Conservation (phyloP, 805 yeast species). For the Cyberlindnera veronae region DNA sequence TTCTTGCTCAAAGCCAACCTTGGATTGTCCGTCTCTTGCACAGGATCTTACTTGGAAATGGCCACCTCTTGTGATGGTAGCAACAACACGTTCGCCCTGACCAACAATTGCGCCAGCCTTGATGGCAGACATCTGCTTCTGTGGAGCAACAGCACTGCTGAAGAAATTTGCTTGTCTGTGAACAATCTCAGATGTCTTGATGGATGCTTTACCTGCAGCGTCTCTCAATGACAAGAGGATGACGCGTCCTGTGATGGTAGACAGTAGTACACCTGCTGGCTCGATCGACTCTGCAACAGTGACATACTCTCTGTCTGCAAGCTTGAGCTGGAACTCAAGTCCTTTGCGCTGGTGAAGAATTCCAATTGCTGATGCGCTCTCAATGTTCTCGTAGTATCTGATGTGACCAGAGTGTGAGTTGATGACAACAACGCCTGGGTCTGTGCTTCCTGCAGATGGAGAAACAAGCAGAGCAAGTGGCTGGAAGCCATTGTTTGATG, state of each 20-base stretch:
- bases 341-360: constrained; percentile 42
- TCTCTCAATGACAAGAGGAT: constrained; percentile 63
- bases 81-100: constrained; percentile 45
- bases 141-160: constrained; percentile 25
- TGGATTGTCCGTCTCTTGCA: constrained; percentile 42
- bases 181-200: constrained; percentile 27
- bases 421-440: constrained; percentile 71
- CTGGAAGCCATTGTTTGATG: constrained; percentile 28
- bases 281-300: constrained; percentile 56
- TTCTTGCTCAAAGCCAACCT: constrained; percentile 34
- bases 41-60: constrained; percentile 47
- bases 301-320: constrained; percentile 52
- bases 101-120: constrained; percentile 50
- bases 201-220: constrained; percentile 56
- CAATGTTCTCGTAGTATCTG: constrained; percentile 71
- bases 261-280: constrained; percentile 69
- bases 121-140: constrained; percentile 52
- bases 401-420: constrained; percentile 56
- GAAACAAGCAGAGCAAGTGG: constrained; percentile 58
- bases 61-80: constrained; percentile 41
- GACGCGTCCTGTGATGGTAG: constrained; percentile 69
- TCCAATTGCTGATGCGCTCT: constrained; percentile 64
- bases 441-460: constrained; percentile 48
- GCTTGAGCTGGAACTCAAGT: constrained; percentile 36
- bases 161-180: constrained; percentile 34